Conservation (phyloP, 495 filamentous ascomycete species). For the Tuber melanosporum region DNA sequence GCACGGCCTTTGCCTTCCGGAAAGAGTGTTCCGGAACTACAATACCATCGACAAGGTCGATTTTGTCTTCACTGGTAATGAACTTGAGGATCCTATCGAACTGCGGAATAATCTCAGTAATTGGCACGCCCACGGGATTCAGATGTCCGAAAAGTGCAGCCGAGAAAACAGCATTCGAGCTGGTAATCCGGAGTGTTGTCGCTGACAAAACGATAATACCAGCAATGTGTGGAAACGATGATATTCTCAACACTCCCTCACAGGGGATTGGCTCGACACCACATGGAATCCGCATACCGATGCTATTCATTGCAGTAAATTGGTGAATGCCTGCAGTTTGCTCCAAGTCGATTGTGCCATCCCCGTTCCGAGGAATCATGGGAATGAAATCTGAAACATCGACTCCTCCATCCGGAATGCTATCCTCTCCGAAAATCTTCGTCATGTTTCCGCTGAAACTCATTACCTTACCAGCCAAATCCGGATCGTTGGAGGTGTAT, state of each 20-base stretch:
- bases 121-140: slow-evolving; percentile 68
- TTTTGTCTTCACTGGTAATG: slow-evolving; percentile 76
- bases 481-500: slow-evolving; percentile 28
- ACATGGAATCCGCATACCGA: slow-evolving; percentile 69
- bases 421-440: slow-evolving; percentile 66
- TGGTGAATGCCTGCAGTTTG: slow-evolving; percentile 62
- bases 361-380: slow-evolving; percentile 65
- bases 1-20: slow-evolving; percentile 74
- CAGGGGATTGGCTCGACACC: slow-evolving; percentile 62
- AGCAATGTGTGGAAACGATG: slow-evolving; percentile 93
- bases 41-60: slow-evolving; percentile 81
- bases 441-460: slow-evolving; percentile 54
- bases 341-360: slow-evolving; percentile 64
- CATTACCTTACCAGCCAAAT: slow-evolving; percentile 28
- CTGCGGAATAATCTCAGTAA: slow-evolving; percentile 73
- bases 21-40: slow-evolving; percentile 95
- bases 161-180: slow-evolving; percentile 90
- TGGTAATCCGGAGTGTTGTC: slow-evolving; percentile 67
- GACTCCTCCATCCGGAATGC: slow-evolving; percentile 57
- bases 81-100: slow-evolving; percentile 77
- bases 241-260: slow-evolving; percentile 65
- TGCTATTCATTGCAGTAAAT: slow-evolving; percentile 71
- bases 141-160: slow-evolving; percentile 83
- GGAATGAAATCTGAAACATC: slow-evolving; percentile 72
- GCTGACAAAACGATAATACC: slow-evolving; percentile 88